Percentiles rank a stretch among this genome's conserved stretches.
Conservation (phyloP, 345 rosid species). For the Eucalyptus pumila region DNA sequence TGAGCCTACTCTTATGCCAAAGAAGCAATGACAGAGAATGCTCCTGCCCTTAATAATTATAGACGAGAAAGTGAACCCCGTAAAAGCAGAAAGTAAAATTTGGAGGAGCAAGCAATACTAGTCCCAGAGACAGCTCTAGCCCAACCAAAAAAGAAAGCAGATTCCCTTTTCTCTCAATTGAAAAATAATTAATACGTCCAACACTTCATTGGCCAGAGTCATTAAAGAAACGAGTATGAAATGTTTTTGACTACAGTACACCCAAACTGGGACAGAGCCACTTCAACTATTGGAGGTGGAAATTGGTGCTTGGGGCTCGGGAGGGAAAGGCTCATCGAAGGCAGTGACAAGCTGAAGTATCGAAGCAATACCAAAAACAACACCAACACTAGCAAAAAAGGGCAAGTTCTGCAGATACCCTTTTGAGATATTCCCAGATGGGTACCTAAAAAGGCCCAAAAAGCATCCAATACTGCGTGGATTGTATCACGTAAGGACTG, state of each 20-base stretch:
- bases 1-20: constrained; percentile 22
- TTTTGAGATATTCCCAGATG: constrained; percentile 33
- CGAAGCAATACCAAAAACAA: constrained; percentile 27
- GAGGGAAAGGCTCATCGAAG: neutral
- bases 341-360: constrained; percentile 1
- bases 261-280: constrained; percentile 8
- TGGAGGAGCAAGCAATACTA: constrained; percentile 3
- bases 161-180: constrained; percentile 46
- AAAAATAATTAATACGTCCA: neutral
- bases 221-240: neutral
- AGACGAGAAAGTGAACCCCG: constrained; percentile 70
- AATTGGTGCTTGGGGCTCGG: neutral
- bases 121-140: constrained; percentile 38
- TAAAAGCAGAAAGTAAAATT: constrained; percentile 66
- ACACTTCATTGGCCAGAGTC: neutral
- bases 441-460: constrained; percentile 19
- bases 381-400: constrained; percentile 1
- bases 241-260: neutral
- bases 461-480: constrained; percentile 42
- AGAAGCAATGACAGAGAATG: neutral
- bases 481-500: constrained; percentile 16
- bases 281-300: constrained; percentile 1
- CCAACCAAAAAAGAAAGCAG: constrained; percentile 60
- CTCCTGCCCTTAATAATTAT: neutral
- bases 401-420: constrained; percentile 9